Evolutionary conservation across 2,329 filamentous ascomycete genomes (phyloP), one percentile per base, ranked within the genome.

Genomic region (Penicillium crustosum): DNA sequence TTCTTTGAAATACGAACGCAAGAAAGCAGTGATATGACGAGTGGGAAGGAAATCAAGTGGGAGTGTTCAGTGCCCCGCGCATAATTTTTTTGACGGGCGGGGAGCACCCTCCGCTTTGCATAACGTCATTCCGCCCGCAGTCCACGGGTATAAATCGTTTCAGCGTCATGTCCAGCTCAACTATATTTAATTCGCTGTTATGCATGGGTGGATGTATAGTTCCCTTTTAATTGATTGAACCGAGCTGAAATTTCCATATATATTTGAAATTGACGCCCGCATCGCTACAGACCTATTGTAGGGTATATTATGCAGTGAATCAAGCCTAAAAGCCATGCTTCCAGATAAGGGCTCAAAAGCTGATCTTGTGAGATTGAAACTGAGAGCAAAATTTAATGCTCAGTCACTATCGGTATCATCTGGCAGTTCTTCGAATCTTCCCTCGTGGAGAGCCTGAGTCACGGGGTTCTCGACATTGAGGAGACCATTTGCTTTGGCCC

Each of bases 401-500:
- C 23, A 56, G 53, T 76, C 73, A 51, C 70, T 74, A 45, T 75
- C 75, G 39, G 68, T 67, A 59, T 86, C 83, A 53, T 86, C 83
- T 17, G 81, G 77, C 41, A 93, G 70, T 68, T 93, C 87, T 68
- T 91, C 82, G 53, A 93, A 86, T 53, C 87, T 79, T 0, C 90
- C 91, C 62, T 89, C 85, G 45, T 85, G 83, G 55, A 86, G 77
- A 0, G 90, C 89, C 66, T 85, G 80, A 57, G 86, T 83, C 2
- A 95, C 86, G 0, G 91, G 91, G 70, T 95, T 95, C 73, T 91
- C 83, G 15, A 94, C 86, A 62, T 89, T 81, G 33, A 95, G 80
- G 6, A 95, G 81, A 3, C 91, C 91, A 12, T 87, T 94, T 61
- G 83, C 84, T 71, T 85, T 90, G 43, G 94, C 78, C 60, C 84